Percentiles rank a stretch among this genome's conserved stretches.
These are phyloP conservation scores for Huiozyma naganishii DNA, from an alignment of 805 yeast species.

Conservation along the genomic window DNA sequence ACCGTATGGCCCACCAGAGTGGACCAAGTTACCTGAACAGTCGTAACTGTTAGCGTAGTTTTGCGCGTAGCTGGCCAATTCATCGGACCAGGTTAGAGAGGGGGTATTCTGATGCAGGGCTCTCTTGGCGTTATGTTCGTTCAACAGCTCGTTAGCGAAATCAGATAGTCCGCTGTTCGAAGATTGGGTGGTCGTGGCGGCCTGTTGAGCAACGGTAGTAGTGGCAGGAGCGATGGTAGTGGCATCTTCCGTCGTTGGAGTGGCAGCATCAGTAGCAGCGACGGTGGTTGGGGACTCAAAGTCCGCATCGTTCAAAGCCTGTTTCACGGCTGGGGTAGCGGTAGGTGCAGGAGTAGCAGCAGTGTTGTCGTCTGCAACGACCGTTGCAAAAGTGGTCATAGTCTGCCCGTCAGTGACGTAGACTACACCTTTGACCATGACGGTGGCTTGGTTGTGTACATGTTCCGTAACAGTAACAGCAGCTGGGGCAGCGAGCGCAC, in stretches of 20 bases:
- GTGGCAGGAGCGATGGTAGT: conserved; percentile 1
- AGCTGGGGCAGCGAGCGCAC: conserved; percentile 17
- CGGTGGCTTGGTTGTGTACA: conserved; percentile 17
- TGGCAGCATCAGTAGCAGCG: conserved; percentile 5
- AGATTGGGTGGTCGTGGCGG: conserved; percentile 11
- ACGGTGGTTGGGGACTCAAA: background rate
- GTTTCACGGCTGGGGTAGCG: conserved; percentile 8
- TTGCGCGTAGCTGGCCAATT: conserved; percentile 37
- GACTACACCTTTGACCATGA: conserved; percentile 20
- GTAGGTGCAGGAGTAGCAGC: conserved; percentile 8
- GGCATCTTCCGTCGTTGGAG: conserved; percentile 2
- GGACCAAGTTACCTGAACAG: conserved; percentile 48
- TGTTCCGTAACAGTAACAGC: conserved; percentile 23
- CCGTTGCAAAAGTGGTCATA: conserved; percentile 16
- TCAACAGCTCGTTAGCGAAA: conserved; percentile 12
- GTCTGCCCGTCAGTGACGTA: conserved; percentile 19
- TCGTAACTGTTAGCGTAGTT: conserved; percentile 39
- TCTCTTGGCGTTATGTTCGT: conserved; percentile 1
- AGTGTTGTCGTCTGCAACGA: conserved; percentile 2
- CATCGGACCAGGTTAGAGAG: conserved; percentile 38
- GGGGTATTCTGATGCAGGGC: conserved; percentile 23
- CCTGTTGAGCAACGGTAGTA: background rate
- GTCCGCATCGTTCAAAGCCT: conserved; percentile 2
- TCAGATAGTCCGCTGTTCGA: conserved; percentile 5
- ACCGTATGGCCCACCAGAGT: conserved; percentile 51